Evolutionary conservation across 208 protist species (phyloP).

Genomic region (Trichomonas gallinae): DNA sequence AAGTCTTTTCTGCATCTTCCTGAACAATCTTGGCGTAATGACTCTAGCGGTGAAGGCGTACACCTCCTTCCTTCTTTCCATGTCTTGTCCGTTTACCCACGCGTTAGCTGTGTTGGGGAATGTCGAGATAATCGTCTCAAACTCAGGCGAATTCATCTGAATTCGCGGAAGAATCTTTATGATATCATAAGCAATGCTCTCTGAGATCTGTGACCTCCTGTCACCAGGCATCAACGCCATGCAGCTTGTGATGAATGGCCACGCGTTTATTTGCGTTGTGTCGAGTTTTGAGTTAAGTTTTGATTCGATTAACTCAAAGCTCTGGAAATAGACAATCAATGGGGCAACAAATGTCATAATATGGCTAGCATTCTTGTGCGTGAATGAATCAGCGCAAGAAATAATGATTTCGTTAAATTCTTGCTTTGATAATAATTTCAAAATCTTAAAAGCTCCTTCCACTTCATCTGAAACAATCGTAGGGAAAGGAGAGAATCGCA

Average conservation of each 20-base stretch:
- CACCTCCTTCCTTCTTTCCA: background rate
- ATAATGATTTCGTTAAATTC: background rate
- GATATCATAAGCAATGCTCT: background rate
- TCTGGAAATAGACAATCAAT: background rate
- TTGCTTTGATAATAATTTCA: background rate
- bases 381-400: background rate
- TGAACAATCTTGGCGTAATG: background rate
- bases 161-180: background rate
- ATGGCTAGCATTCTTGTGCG: background rate
- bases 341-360: background rate
- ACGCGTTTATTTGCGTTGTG: background rate
- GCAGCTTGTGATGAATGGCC: background rate
- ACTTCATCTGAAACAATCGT: background rate
- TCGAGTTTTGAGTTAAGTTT: background rate
- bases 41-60: background rate
- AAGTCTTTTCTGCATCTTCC: background rate
- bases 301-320: background rate
- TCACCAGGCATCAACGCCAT: background rate
- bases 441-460: background rate
- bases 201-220: background rate
- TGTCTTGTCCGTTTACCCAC: background rate
- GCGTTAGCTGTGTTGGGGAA: background rate
- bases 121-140: background rate
- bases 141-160: background rate
- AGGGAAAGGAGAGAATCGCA: background rate